A percentile compares a stretch with the other conserved stretches of the same genome.
These are phyloP conservation scores for Globisporangium abappressorium DNA, from an alignment of 352 stramenopile genomes.

Conservation along the genomic window DNA sequence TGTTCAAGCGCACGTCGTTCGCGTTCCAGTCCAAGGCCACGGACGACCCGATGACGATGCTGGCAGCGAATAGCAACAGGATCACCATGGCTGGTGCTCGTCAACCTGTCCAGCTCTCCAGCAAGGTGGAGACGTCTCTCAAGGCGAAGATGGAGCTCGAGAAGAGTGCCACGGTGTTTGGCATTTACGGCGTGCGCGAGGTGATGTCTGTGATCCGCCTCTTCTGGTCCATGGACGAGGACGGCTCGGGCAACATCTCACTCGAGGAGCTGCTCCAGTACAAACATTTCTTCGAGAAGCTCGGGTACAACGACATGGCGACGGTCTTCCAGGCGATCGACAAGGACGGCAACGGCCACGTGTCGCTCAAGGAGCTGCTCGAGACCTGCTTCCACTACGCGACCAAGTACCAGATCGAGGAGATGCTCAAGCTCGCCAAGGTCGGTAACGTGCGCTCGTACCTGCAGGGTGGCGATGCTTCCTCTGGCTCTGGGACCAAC, in stretches of 20 bases:
- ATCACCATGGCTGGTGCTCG: background rate
- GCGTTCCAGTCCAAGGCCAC: conserved; percentile 27
- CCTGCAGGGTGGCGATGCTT: conserved; percentile 24
- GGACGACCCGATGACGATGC: conserved; percentile 10
- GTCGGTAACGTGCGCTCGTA: conserved; percentile 53
- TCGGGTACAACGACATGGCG: conserved; percentile 59
- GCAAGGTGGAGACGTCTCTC: background rate
- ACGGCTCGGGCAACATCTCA: conserved; percentile 56
- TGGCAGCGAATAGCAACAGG: background rate
- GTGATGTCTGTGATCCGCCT: conserved; percentile 76
- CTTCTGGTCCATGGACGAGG: conserved; percentile 72
- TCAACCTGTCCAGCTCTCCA: background rate
- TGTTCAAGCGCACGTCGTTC: conserved; percentile 67
- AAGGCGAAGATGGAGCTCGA: conserved; percentile 22
- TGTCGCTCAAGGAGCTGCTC: conserved; percentile 60
- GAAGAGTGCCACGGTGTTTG: conserved; percentile 44
- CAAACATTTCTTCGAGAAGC: conserved; percentile 60
- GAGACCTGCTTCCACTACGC: conserved; percentile 69
- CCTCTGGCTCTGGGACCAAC: conserved; percentile 6
- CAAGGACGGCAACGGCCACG: conserved; percentile 50
- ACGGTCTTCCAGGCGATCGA: conserved; percentile 73
- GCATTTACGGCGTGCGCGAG: conserved; percentile 64
- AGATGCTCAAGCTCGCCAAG: conserved; percentile 72
- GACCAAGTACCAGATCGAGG: conserved; percentile 49
- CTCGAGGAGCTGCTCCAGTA: conserved; percentile 52